Percentiles rank a stretch among this genome's conserved stretches.
These are phyloP conservation scores for Saccharomycopsis sp. DNA, from an alignment of 805 yeast species.

Conservation along the genomic window DNA sequence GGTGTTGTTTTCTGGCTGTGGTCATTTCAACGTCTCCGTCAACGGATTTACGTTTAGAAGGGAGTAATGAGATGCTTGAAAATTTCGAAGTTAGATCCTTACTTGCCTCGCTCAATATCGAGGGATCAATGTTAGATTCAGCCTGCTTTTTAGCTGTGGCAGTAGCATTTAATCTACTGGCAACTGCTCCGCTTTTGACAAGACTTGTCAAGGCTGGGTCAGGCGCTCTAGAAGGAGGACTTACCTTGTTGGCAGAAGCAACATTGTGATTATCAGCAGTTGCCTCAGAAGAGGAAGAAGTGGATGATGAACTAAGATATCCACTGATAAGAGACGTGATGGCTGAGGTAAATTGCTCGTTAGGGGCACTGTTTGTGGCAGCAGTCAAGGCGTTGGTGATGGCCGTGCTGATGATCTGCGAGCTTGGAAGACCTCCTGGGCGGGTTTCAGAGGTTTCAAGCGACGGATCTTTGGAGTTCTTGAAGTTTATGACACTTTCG, in stretches of 20 bases:
- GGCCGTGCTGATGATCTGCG: constrained; percentile 22
- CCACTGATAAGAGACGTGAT: constrained; percentile 25
- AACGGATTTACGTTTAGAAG: constrained; percentile 8
- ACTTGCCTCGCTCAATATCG: background rate
- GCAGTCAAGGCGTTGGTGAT: constrained; percentile 27
- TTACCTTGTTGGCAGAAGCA: background rate
- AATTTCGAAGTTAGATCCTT: constrained; percentile 3
- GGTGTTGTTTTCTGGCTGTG: background rate
- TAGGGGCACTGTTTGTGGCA: constrained; percentile 26
- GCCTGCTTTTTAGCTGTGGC: constrained; percentile 6
- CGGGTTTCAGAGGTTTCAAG: background rate
- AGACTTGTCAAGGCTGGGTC: constrained; percentile 11
- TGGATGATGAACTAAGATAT: constrained; percentile 16
- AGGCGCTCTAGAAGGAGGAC: constrained; percentile 11
- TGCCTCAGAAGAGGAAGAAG: too few species aligned
- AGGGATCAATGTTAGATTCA: background rate
- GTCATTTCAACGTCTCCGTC: background rate
- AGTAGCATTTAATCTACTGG: background rate
- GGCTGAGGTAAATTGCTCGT: constrained; percentile 26
- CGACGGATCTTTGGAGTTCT: background rate
- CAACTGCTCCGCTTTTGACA: background rate
- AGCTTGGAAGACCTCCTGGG: constrained; percentile 6
- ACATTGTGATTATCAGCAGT: too few species aligned
- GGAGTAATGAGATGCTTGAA: constrained; percentile 11
- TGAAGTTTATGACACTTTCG: constrained; percentile 2